Conservation (phyloP, 148 eudicot genomes). For the Chenopodium suecicum region DNA sequence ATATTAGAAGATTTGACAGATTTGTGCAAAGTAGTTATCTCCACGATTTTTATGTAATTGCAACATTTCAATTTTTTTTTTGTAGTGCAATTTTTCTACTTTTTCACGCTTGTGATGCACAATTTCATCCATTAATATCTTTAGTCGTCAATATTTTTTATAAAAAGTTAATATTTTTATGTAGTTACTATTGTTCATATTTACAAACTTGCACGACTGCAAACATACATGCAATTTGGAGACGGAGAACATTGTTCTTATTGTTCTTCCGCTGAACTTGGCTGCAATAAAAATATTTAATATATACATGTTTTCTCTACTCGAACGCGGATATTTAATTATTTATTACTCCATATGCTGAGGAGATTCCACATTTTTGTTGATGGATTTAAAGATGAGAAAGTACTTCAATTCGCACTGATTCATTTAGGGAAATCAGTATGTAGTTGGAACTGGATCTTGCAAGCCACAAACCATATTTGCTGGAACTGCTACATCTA, state of each 20-base stretch:
- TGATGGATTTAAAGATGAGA: not conserved
- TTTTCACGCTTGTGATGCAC: too few species aligned
- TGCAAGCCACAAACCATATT: conserved; percentile 93
- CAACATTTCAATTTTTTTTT: too few species aligned
- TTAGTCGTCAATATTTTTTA: not conserved
- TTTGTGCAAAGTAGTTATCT: too few species aligned
- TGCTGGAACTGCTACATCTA: conserved; percentile 87
- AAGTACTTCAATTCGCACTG: not conserved
- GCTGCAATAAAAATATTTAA: not conserved
- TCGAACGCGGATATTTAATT: not conserved
- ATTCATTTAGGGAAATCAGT: not conserved
- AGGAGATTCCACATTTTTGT: not conserved
- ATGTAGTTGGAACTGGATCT: conserved; percentile 33
- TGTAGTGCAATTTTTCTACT: too few species aligned
- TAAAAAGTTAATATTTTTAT: too few species aligned
- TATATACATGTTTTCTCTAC: conserved; percentile 1
- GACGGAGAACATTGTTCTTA: not conserved
- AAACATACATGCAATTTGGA: not conserved
- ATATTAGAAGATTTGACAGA: too few species aligned
- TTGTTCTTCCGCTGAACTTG: not conserved
- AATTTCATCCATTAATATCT: too few species aligned
- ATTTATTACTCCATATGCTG: not conserved
- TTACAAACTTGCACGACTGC: not conserved
- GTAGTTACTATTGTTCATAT: not conserved
- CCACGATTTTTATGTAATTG: too few species aligned